Evolutionary conservation across 139 green algal genomes (phyloP), one percentile per base, ranked within the genome.

Genomic region (Deuterostichococcus epilithicus): DNA sequence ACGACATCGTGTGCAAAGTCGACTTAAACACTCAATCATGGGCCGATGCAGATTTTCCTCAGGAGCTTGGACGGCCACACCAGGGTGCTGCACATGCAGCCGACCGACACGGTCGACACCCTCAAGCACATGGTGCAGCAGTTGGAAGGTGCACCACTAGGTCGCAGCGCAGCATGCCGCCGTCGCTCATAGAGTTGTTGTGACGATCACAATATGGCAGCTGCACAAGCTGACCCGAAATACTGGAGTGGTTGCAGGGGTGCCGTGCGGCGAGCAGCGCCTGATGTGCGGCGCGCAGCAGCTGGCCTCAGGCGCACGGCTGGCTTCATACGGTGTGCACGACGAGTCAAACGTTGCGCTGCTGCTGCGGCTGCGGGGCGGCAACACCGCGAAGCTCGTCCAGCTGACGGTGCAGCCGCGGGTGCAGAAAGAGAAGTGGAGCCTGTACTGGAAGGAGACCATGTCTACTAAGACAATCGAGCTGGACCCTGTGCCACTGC

Each of bases 361-460:
- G 52, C 52, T 85, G 69, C 77, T 85, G 63, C 80, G 82, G 34
- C 75, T 86, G 68, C 82, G 74, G 33, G 82, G 82, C 32, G 75
- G 75, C 36, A 63, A 13, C 30, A 63, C 28, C 28, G 34, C 3
- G 20, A 52, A 47, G 38, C 32, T 93, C 78, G 13, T 63, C 52
- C 28, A 73, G 38, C 33, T 95, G 26, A 82, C 59, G 0, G 85
- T 95, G 47, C 81, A 89, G 76, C 90, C 90, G 5, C 84, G 90
- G 0, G 58, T 95, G 39, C 89, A 95, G 81, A 81, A 82, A 22
- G 89, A 95, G 76, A 86, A 83, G 30, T 97, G 89, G 90, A 87
- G 71, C 22, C 81, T 97, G 44, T 97, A 97, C 77, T 97, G 92
- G 92, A 95, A 94, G 78, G 89, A 92, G 45, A 78, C 75, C 33